Conservation (phyloP, 768 basidiomycete species). For the Chiua virens region DNA sequence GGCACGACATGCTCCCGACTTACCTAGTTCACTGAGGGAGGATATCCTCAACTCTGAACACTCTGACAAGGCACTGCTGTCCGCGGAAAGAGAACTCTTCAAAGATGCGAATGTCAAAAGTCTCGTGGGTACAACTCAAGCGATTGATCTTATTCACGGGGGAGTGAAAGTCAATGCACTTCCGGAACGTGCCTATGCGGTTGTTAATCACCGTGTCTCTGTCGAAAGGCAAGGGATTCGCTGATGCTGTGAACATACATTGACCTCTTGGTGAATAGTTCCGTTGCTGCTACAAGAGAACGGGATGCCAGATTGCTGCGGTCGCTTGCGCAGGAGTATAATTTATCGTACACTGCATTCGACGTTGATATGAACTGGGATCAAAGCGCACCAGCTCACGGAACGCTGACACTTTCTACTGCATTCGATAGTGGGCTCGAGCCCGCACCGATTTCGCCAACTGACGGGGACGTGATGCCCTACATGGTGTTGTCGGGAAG, state of each 20-base stretch:
- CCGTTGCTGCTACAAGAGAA: slow-evolving; percentile 42
- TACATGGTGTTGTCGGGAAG: slow-evolving; percentile 60
- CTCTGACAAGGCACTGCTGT: slow-evolving; percentile 51
- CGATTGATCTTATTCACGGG: slow-evolving; percentile 67
- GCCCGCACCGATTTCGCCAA: slow-evolving; percentile 66
- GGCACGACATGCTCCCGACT: slow-evolving; percentile 56
- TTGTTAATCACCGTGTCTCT: slow-evolving; percentile 74
- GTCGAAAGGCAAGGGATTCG: slow-evolving; percentile 46
- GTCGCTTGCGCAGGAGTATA: slow-evolving; percentile 49
- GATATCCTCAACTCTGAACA: slow-evolving; percentile 46
- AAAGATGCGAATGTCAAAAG: slow-evolving; percentile 42
- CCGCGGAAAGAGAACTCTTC: slow-evolving; percentile 49
- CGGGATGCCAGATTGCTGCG: slow-evolving; percentile 45
- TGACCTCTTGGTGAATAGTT: slow-evolving; percentile 15
- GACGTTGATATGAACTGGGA: slow-evolving; percentile 39
- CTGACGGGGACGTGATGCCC: slow-evolving; percentile 29
- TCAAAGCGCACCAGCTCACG: slow-evolving; percentile 35
- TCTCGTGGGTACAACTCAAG: slow-evolving; percentile 71
- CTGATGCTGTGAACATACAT: too few species aligned
- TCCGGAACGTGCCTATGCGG: slow-evolving; percentile 67
- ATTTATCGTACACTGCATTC: slow-evolving; percentile 61
- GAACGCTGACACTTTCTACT: slow-evolving; percentile 50
- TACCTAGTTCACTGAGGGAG: slow-evolving; percentile 48
- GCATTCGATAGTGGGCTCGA: slow-evolving; percentile 51
- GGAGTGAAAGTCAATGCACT: slow-evolving; percentile 78